A percentile compares a stretch with the other conserved stretches of the same genome.
Conservation (phyloP, 2,329 filamentous ascomycete species). For the Aspergillus bombycis region DNA sequence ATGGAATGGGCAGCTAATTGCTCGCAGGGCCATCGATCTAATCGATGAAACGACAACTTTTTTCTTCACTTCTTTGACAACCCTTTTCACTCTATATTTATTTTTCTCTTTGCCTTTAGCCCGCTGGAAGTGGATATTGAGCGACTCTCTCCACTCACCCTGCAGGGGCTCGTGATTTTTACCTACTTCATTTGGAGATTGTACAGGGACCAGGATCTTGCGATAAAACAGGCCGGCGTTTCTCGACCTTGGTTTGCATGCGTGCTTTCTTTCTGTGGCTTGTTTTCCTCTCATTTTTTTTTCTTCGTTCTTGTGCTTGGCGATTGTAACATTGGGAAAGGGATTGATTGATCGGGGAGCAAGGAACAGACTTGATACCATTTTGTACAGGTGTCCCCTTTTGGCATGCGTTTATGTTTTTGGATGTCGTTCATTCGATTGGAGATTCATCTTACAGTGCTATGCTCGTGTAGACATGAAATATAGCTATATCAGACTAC, state of each 20-base stretch:
- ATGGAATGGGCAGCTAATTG: slow-evolving; percentile 40
- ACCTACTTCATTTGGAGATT: slow-evolving; percentile 22
- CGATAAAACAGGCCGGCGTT: slow-evolving; percentile 32
- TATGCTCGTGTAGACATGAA: slow-evolving; percentile 3
- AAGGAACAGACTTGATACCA: slow-evolving; percentile 39
- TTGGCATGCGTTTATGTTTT: slow-evolving; percentile 16
- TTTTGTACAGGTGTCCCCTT: slow-evolving; percentile 36
- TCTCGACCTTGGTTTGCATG: slow-evolving; percentile 19
- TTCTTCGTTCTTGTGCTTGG: slow-evolving; percentile 22
- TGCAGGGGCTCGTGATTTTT: slow-evolving; percentile 14
- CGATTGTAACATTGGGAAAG: slow-evolving; percentile 32
- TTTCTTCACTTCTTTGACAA: not conserved
- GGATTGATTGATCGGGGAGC: slow-evolving; percentile 25
- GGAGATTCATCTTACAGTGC: not conserved
- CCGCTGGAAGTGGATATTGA: not conserved
- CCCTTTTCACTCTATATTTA: slow-evolving; percentile 12
- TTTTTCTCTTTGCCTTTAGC: slow-evolving; percentile 1
- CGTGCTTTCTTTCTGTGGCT: slow-evolving; percentile 12
- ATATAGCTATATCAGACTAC: slow-evolving; percentile 3
- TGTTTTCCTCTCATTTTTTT: slow-evolving; percentile 27
- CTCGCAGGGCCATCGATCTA: not conserved
- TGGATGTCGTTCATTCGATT: slow-evolving; percentile 1
- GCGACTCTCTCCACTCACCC: slow-evolving; percentile 12
- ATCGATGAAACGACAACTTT: not conserved
- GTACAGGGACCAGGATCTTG: slow-evolving; percentile 28